Evolutionary conservation across 169 alveolate genomes (phyloP).

Genomic region (Theileria annulata): DNA sequence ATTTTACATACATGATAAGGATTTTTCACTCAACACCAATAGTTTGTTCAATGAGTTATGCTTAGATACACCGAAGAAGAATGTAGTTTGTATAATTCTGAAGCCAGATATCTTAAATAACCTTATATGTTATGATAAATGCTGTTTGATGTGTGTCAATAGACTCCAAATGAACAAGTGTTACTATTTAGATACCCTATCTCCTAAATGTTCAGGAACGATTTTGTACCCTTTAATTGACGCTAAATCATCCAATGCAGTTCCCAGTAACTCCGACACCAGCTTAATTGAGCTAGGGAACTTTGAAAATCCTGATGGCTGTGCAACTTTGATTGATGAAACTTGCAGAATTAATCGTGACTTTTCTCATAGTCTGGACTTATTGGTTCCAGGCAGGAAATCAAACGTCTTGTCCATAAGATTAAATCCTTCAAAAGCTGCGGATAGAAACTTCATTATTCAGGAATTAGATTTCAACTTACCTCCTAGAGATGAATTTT

Average conservation of each 20-base stretch:
- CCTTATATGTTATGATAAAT: background rate
- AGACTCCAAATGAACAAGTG: too few relatives aligned
- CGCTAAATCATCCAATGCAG: too few relatives aligned
- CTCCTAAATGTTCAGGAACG: too few relatives aligned
- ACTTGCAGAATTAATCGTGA: background rate
- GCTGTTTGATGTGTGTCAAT: background rate
- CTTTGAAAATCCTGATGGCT: background rate
- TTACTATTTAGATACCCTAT: too few relatives aligned
- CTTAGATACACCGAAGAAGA: background rate
- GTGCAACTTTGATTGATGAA: background rate
- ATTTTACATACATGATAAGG: slow-evolving; percentile 4
- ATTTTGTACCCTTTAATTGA: background rate
- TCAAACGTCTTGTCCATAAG: background rate
- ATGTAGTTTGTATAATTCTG: background rate
- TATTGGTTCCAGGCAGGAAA: background rate
- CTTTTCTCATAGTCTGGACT: background rate
- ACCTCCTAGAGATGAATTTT: background rate
- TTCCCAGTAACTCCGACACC: background rate
- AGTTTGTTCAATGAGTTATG: background rate
- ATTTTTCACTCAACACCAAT: background rate
- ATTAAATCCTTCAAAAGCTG: background rate
- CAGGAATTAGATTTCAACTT: background rate
- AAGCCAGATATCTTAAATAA: background rate
- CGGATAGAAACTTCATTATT: background rate
- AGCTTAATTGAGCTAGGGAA: background rate